A percentile compares a stretch with the other conserved stretches of the same genome.
These are phyloP conservation scores for Crepidotus variabilis DNA, from an alignment of 768 basidiomycete genomes.

Conservation along the genomic window DNA sequence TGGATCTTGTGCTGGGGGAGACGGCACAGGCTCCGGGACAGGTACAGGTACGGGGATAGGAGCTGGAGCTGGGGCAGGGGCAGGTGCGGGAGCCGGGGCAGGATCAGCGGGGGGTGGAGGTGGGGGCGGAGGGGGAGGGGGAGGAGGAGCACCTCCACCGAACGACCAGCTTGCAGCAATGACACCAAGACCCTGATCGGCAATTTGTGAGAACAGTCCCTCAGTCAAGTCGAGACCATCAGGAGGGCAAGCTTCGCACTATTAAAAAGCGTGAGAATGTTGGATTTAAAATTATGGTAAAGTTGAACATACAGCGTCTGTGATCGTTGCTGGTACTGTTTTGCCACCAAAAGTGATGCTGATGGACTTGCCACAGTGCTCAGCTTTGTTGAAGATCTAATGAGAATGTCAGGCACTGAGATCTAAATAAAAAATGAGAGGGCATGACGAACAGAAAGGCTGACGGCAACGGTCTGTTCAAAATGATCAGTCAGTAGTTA, in stretches of 20 bases:
- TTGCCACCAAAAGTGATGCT: slow-evolving; percentile 60
- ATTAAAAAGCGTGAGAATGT: slow-evolving; percentile 7
- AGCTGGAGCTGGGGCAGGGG: not conserved
- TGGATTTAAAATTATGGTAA: not conserved
- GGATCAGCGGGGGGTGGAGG: not conserved
- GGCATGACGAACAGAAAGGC: slow-evolving; percentile 26
- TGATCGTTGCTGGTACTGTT: slow-evolving; percentile 51
- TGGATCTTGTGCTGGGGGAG: not conserved
- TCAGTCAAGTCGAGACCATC: slow-evolving; percentile 56
- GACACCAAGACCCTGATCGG: slow-evolving; percentile 35
- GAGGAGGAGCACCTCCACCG: slow-evolving; percentile 13
- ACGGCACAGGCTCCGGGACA: not conserved
- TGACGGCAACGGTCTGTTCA: slow-evolving; percentile 50
- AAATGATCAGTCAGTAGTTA: not conserved
- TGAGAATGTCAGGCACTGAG: slow-evolving; percentile 4
- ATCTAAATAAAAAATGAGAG: slow-evolving; percentile 2
- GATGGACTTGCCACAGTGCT: slow-evolving; percentile 53
- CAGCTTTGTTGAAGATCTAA: slow-evolving; percentile 51
- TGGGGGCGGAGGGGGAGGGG: not conserved
- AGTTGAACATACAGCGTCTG: slow-evolving; percentile 48
- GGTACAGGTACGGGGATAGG: not conserved
- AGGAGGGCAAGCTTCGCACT: slow-evolving; percentile 62
- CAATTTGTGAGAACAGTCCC: slow-evolving; percentile 54
- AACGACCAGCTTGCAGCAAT: slow-evolving; percentile 50
- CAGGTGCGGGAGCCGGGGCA: not conserved